Evolutionary conservation across 2,329 filamentous ascomycete genomes (phyloP).

Genomic region (Aspergillus ochraceoroseus): DNA sequence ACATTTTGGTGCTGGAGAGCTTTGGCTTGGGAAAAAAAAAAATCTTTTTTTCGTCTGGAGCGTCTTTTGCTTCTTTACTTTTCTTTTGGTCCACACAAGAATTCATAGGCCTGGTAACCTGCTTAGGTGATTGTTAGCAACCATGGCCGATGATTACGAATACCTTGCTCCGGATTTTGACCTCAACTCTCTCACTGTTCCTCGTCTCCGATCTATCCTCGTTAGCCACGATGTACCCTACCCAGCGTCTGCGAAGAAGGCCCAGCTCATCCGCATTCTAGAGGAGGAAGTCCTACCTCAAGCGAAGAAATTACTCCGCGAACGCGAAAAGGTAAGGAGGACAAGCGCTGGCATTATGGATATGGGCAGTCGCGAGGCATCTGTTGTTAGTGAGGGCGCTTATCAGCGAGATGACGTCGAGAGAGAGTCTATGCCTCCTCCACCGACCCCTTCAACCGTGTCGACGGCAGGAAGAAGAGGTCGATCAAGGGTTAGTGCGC

Average conservation of each 20-base stretch:
- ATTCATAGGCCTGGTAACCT: not conserved
- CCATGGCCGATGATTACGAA: slow-evolving; percentile 59
- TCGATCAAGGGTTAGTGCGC: slow-evolving; percentile 50
- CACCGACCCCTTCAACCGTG: slow-evolving; percentile 46
- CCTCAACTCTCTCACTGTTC: slow-evolving; percentile 74
- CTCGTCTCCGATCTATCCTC: slow-evolving; percentile 82
- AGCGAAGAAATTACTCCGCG: slow-evolving; percentile 68
- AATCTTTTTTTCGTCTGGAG: no score
- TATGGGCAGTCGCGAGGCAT: slow-evolving; percentile 62
- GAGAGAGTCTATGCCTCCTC: slow-evolving; percentile 44
- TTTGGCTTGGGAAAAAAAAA: no score
- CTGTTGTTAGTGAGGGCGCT: slow-evolving; percentile 55
- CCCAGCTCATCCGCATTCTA: slow-evolving; percentile 79
- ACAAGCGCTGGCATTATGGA: slow-evolving; percentile 79
- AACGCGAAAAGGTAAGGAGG: slow-evolving; percentile 72
- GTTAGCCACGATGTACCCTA: slow-evolving; percentile 83
- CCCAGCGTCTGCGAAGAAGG: slow-evolving; percentile 85
- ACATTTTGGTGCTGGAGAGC: not conserved
- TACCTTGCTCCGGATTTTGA: slow-evolving; percentile 89
- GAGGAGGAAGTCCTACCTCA: slow-evolving; percentile 72
- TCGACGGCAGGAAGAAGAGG: slow-evolving; percentile 53
- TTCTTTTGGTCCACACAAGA: not conserved
- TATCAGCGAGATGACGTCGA: slow-evolving; percentile 56
- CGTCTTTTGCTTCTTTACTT: not conserved
- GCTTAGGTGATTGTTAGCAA: slow-evolving; percentile 12